These are phyloP conservation scores for Fusarium chuoi DNA, from an alignment of 2,329 filamentous ascomycete species.

Conservation along the genomic window DNA sequence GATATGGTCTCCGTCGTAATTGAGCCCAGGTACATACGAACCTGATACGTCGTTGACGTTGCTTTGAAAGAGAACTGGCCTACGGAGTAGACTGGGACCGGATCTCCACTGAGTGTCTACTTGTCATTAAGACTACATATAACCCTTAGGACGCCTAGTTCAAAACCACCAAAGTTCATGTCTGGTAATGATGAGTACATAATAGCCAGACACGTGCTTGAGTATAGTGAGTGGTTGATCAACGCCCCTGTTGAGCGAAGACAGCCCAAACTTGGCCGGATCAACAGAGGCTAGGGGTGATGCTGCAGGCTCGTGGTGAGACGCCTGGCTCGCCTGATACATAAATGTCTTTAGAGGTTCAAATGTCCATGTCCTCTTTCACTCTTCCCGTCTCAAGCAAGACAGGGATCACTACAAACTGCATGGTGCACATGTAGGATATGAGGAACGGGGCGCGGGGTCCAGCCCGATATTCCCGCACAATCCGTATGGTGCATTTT, in stretches of 20 bases:
- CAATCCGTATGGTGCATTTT: background rate
- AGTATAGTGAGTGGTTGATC: conserved; percentile 16
- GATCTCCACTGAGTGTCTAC: background rate
- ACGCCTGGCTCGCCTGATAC: conserved; percentile 15
- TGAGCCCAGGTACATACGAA: background rate
- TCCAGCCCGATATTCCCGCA: conserved; percentile 3
- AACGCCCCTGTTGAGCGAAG: conserved; percentile 10
- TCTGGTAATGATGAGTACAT: conserved; percentile 4
- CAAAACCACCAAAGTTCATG: background rate
- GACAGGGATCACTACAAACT: conserved; percentile 19
- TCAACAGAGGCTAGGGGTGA: conserved; percentile 35
- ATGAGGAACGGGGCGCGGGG: conserved; percentile 15
- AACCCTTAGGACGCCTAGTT: background rate
- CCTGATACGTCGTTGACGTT: background rate
- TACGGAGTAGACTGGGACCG: no score
- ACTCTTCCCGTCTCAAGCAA: conserved; percentile 2
- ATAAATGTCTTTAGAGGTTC: conserved; percentile 9
- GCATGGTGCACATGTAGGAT: conserved; percentile 5
- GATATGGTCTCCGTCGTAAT: background rate
- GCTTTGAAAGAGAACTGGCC: background rate
- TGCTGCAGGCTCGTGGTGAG: conserved; percentile 32
- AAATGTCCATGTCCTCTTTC: conserved; percentile 1
- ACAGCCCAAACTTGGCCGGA: conserved; percentile 12
- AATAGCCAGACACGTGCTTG: conserved; percentile 27
- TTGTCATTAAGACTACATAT: background rate